A percentile compares a stretch with the other conserved stretches of the same genome.
phyloP scores from a whole-genome alignment of 129 eudicot genomes.

The Kitagawia praeruptora region DNA sequence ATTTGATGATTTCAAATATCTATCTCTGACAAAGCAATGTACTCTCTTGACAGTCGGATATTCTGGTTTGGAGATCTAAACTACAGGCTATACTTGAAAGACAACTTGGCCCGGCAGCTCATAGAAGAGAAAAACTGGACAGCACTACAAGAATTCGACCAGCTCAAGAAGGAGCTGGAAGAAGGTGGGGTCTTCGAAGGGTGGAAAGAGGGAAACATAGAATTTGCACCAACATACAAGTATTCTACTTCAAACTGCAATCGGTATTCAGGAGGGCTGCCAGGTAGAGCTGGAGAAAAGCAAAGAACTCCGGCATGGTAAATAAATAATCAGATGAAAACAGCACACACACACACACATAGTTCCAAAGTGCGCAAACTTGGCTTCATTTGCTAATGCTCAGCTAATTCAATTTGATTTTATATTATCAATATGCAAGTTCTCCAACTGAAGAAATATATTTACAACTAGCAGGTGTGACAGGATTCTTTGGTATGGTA shows the following conservation, averaged over 20 bases:
- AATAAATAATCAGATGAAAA: background rate
- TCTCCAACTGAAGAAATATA: background rate
- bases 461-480: slow-evolving; percentile 63
- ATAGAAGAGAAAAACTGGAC: slow-evolving; percentile 62
- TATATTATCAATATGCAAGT: background rate
- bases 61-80: slow-evolving; percentile 98
- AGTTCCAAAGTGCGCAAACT: background rate
- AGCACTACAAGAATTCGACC: slow-evolving; percentile 76
- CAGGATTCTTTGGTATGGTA: slow-evolving; percentile 86
- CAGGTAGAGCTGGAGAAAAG: slow-evolving; percentile 68
- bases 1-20: background rate
- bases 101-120: slow-evolving; percentile 64
- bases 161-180: slow-evolving; percentile 56
- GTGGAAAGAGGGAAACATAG: slow-evolving; percentile 84
- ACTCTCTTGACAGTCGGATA: slow-evolving; percentile 61
- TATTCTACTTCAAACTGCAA: slow-evolving; percentile 62
- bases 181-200: slow-evolving; percentile 86
- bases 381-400: background rate
- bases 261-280: slow-evolving; percentile 63
- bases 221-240: slow-evolving; percentile 91
- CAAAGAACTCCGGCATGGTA: slow-evolving; percentile 99
- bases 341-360: background rate
- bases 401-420: background rate
- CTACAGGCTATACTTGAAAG: slow-evolving; percentile 67
- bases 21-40: slow-evolving; percentile 6